phyloP scores from a whole-genome alignment of 1,284 basidiomycete genomes.

The Cutaneotrichosporon spelunceum region DNA sequence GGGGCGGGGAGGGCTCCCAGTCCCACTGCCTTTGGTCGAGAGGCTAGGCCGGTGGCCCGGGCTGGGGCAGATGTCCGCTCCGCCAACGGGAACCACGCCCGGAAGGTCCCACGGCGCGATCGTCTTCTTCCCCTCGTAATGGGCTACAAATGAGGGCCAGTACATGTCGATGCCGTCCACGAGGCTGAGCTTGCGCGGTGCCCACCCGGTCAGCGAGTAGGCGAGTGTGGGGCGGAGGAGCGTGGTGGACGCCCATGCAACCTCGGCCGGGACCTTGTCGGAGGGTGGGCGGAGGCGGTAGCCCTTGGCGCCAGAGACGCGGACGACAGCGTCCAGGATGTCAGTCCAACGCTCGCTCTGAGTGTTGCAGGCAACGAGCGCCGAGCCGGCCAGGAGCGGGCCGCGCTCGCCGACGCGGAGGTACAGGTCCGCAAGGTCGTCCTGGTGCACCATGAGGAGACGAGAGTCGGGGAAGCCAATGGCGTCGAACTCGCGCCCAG shows the following conservation, averaged over 20 bases:
- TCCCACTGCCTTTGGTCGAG: conserved; percentile 1
- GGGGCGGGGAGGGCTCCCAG: conserved; percentile 7
- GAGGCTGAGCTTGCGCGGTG: conserved; percentile 54
- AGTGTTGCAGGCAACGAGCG: conserved; percentile 56
- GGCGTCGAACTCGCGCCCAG: conserved; percentile 50
- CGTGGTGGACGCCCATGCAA: conserved; percentile 24
- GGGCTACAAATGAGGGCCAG: conserved; percentile 34
- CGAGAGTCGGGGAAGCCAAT: conserved; percentile 53
- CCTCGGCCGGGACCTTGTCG: conserved; percentile 44
- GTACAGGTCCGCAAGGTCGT: conserved; percentile 58
- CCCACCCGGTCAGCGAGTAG: conserved; percentile 56
- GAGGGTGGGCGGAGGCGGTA: conserved; percentile 27
- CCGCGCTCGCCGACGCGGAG: conserved; percentile 54
- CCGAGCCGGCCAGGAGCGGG: conserved; percentile 51
- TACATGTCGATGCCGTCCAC: conserved; percentile 56
- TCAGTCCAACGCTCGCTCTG: conserved; percentile 55
- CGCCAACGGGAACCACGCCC: conserved; percentile 16
- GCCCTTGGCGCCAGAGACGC: conserved; percentile 51
- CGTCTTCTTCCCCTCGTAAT: conserved; percentile 26
- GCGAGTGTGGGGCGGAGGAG: conserved; percentile 54
- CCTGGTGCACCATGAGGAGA: conserved; percentile 55
- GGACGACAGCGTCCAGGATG: conserved; percentile 53
- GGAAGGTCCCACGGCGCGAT: conserved; percentile 26
- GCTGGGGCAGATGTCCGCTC: not conserved
- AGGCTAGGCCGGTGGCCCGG: not conserved